Percentiles rank a stretch among this genome's conserved stretches.
Evolutionary conservation across 805 yeast genomes (phyloP).

Genomic region (Yarrowia osloensis): DNA sequence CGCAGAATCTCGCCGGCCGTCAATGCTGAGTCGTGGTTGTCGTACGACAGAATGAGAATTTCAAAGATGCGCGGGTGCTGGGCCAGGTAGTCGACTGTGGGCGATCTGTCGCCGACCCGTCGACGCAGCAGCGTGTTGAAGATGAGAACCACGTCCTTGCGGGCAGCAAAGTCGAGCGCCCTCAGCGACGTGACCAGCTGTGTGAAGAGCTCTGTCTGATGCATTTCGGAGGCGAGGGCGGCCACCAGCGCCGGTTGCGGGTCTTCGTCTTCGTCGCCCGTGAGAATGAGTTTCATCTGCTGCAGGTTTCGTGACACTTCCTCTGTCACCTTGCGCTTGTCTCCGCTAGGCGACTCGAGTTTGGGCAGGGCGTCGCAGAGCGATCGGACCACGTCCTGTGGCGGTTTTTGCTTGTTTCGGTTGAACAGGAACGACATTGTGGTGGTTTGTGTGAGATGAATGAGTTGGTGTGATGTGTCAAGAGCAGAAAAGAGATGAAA

Average conservation of each 20-base stretch:
- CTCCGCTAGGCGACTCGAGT: constrained; percentile 42
- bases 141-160: constrained; percentile 75
- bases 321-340: constrained; percentile 45
- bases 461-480: background rate
- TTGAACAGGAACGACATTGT: constrained; percentile 87
- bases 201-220: constrained; percentile 66
- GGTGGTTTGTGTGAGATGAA: background rate
- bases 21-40: constrained; percentile 68
- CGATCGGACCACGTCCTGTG: constrained; percentile 76
- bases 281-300: constrained; percentile 64
- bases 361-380: constrained; percentile 72
- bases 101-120: constrained; percentile 71
- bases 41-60: constrained; percentile 70
- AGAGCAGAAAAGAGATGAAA: background rate
- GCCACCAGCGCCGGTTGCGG: constrained; percentile 73
- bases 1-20: constrained; percentile 77
- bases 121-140: constrained; percentile 78
- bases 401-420: constrained; percentile 80
- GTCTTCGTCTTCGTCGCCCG: constrained; percentile 61
- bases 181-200: constrained; percentile 59
- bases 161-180: constrained; percentile 82
- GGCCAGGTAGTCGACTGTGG: constrained; percentile 82
- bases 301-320: constrained; percentile 50
- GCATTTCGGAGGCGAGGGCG: constrained; percentile 76
- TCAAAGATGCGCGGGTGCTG: constrained; percentile 65